phyloP scores from a whole-genome alignment of 2,329 filamentous ascomycete genomes.

The Biscogniauxia marginata region DNA sequence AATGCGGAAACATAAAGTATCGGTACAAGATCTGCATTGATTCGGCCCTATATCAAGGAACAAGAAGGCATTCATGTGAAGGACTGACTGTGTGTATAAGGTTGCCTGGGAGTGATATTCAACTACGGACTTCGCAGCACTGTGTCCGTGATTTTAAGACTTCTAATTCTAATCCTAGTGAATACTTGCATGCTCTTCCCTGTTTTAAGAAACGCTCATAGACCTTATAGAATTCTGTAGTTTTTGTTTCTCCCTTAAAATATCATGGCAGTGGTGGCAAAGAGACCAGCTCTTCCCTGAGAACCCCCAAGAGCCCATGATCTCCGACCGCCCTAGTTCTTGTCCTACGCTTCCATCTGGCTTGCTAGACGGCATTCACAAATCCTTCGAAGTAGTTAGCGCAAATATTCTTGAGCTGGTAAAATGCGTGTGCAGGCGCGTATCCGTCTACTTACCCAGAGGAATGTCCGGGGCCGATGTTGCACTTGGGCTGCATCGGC shows the following conservation, averaged over 20 bases:
- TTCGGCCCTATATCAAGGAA: background rate
- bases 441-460: background rate
- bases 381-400: background rate
- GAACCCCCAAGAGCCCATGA: background rate
- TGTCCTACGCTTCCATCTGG: background rate
- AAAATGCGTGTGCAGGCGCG: background rate
- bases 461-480: background rate
- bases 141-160: too few relatives aligned
- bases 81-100: too few relatives aligned
- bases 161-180: too few relatives aligned
- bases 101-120: too few relatives aligned
- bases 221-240: too few relatives aligned
- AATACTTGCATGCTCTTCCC: too few relatives aligned
- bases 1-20: background rate
- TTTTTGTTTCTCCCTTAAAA: too few relatives aligned
- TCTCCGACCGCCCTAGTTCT: background rate
- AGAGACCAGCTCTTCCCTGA: too few relatives aligned
- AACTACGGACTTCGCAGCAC: too few relatives aligned
- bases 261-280: too few relatives aligned
- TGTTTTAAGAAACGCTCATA: too few relatives aligned
- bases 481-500: background rate
- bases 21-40: background rate
- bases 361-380: background rate
- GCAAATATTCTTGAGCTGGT: too few relatives aligned
- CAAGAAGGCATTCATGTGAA: background rate